These are phyloP conservation scores for Didymella glomerata DNA, from an alignment of 2,329 filamentous ascomycete genomes.

Conservation along the genomic window DNA sequence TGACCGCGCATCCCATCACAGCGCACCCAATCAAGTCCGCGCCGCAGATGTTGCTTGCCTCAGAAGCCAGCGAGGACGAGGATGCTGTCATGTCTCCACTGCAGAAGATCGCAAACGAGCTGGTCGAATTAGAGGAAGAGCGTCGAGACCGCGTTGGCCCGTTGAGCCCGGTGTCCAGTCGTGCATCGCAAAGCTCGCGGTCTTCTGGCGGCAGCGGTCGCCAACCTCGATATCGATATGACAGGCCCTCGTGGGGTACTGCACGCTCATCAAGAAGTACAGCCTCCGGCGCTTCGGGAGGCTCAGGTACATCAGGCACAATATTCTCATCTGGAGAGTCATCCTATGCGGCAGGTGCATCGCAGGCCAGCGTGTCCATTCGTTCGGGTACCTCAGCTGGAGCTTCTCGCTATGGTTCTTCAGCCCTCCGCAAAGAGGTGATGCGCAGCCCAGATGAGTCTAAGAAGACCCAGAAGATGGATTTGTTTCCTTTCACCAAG, in stretches of 20 bases:
- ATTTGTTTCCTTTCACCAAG: constrained; percentile 87
- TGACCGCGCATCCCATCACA: constrained; percentile 46
- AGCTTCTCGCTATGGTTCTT: constrained; percentile 62
- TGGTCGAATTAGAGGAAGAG: constrained; percentile 69
- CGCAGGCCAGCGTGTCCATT: constrained; percentile 66
- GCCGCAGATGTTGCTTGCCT: constrained; percentile 55
- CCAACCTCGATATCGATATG: constrained; percentile 56
- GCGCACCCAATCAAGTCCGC: constrained; percentile 40
- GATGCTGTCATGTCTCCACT: constrained; percentile 69
- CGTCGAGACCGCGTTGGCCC: constrained; percentile 70
- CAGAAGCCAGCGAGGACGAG: constrained; percentile 76
- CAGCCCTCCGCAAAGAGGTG: constrained; percentile 81
- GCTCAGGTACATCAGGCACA: constrained; percentile 66
- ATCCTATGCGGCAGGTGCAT: constrained; percentile 49
- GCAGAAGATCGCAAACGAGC: constrained; percentile 76
- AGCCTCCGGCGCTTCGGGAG: constrained; percentile 47
- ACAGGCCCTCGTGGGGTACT: constrained; percentile 48
- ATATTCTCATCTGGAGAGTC: constrained; percentile 74
- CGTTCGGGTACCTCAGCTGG: constrained; percentile 60
- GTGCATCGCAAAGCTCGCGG: constrained; percentile 67
- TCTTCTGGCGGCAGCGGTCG: constrained; percentile 59
- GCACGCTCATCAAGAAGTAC: constrained; percentile 45
- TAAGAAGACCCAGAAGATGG: constrained; percentile 66
- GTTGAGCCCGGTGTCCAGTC: constrained; percentile 72
- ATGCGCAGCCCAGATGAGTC: constrained; percentile 77